Percentiles rank a stretch among this genome's conserved stretches.
These are phyloP conservation scores for Starmera stellimalicola DNA, from an alignment of 1,139 yeast genomes.

Conservation along the genomic window DNA sequence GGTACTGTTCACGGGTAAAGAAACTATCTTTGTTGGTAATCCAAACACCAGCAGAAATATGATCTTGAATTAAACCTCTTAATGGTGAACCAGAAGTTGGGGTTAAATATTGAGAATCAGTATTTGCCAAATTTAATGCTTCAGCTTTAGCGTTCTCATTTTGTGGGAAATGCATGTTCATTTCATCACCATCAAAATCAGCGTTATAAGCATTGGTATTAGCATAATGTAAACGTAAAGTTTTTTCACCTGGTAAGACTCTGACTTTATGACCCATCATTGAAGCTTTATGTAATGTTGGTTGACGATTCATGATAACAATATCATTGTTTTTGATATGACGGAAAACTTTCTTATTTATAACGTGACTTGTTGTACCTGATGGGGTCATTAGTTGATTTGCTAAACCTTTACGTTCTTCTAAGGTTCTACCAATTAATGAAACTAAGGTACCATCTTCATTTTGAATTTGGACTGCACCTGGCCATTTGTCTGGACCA, in stretches of 20 bases:
- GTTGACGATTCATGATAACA: constrained; percentile 98
- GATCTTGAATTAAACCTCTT: constrained; percentile 98
- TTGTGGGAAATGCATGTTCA: constrained; percentile 99
- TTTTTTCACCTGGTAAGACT: constrained; percentile 95
- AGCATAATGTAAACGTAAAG: constrained; percentile 93
- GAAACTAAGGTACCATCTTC: constrained; percentile 90
- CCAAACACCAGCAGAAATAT: constrained; percentile 98
- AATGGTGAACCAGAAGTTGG: constrained; percentile 98
- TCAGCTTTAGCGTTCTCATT: constrained; percentile 97
- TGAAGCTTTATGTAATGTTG: constrained; percentile 97
- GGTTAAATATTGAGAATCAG: constrained; percentile 93
- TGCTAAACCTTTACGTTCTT: constrained; percentile 94
- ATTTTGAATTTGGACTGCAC: constrained; percentile 92
- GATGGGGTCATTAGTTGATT: constrained; percentile 90
- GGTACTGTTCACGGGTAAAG: constrained; percentile 86
- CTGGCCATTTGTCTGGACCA: constrained; percentile 98
- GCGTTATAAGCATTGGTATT: constrained; percentile 99
- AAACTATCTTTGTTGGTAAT: constrained; percentile 86
- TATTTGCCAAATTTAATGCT: constrained; percentile 88
- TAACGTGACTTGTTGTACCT: constrained; percentile 37
- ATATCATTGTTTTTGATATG: constrained; percentile 94
- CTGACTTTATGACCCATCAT: constrained; percentile 99
- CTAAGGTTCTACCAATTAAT: constrained; percentile 79
- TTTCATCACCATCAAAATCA: constrained; percentile 99
- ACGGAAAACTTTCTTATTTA: constrained; percentile 88